phyloP scores from a whole-genome alignment of 805 yeast genomes.

The Teunomyces atbi region DNA sequence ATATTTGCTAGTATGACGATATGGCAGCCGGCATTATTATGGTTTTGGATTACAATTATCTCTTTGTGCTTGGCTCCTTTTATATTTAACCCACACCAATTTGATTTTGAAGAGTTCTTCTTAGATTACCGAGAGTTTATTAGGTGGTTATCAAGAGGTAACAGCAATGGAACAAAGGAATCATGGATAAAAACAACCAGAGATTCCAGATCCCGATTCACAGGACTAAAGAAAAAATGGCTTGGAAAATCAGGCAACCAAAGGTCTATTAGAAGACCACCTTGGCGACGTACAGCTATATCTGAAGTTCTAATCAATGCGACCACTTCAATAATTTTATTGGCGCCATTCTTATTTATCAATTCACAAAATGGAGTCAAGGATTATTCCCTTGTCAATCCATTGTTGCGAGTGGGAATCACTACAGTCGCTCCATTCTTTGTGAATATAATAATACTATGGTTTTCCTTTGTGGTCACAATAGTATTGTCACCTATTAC shows the following conservation, averaged over 20 bases:
- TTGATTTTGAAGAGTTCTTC: constrained; percentile 46
- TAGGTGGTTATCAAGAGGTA: constrained; percentile 83
- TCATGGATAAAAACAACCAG: constrained; percentile 77
- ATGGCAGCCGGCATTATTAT: constrained; percentile 72
- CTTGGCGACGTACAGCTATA: not conserved
- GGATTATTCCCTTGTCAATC: constrained; percentile 34
- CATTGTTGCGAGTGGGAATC: constrained; percentile 60
- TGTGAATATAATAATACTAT: constrained; percentile 32
- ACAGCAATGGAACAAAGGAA: constrained; percentile 58
- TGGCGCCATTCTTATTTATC: constrained; percentile 73
- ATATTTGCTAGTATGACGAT: constrained; percentile 75
- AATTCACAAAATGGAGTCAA: constrained; percentile 84
- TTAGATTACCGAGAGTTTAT: constrained; percentile 48
- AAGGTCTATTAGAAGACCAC: not conserved
- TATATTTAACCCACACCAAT: constrained; percentile 55
- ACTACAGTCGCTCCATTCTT: constrained; percentile 50
- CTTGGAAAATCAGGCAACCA: not conserved
- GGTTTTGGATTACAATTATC: constrained; percentile 53
- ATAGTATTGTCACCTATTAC: constrained; percentile 37
- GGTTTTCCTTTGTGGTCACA: constrained; percentile 34
- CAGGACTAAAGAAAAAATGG: constrained; percentile 22
- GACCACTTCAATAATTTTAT: not conserved
- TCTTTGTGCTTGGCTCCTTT: constrained; percentile 50
- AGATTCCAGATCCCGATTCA: constrained; percentile 17
- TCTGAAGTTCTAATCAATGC: constrained; percentile 6